Evolutionary conservation across 768 basidiomycete genomes (phyloP).

Genomic region (Polyporus arcularius): DNA sequence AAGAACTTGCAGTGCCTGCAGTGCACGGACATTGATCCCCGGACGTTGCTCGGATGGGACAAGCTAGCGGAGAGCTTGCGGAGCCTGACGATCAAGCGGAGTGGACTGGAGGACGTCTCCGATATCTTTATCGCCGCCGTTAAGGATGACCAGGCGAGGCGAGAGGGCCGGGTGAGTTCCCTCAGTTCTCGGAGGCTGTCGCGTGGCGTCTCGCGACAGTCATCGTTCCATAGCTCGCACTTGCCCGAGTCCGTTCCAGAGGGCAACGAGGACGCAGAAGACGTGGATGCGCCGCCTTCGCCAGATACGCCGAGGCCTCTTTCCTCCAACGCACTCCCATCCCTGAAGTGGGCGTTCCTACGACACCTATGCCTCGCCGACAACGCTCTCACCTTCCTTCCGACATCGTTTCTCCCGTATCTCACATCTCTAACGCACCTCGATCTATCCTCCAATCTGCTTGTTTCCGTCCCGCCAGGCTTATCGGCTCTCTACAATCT

Average conservation of each 20-base stretch:
- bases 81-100: slow-evolving; percentile 74
- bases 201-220: slow-evolving; percentile 36
- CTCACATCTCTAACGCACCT: slow-evolving; percentile 78
- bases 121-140: slow-evolving; percentile 79
- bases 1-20: slow-evolving; percentile 80
- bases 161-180: slow-evolving; percentile 54
- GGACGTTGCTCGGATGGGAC: slow-evolving; percentile 84
- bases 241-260: slow-evolving; percentile 63
- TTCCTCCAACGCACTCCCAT: slow-evolving; percentile 45
- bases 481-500: slow-evolving; percentile 77
- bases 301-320: slow-evolving; percentile 32
- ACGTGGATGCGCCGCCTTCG: slow-evolving; percentile 19
- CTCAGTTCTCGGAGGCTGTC: slow-evolving; percentile 44
- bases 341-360: slow-evolving; percentile 73
- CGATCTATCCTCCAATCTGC: slow-evolving; percentile 88
- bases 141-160: slow-evolving; percentile 69
- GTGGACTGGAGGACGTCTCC: slow-evolving; percentile 79
- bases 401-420: slow-evolving; percentile 63
- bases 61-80: slow-evolving; percentile 66
- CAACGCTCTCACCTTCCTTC: slow-evolving; percentile 80
- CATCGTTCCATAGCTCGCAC: slow-evolving; percentile 50
- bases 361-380: slow-evolving; percentile 76
- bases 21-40: slow-evolving; percentile 80
- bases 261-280: slow-evolving; percentile 38
- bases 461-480: slow-evolving; percentile 83